These are phyloP conservation scores for Centaurea solstitialis DNA, from an alignment of 129 eudicot species.

Conservation along the genomic window DNA sequence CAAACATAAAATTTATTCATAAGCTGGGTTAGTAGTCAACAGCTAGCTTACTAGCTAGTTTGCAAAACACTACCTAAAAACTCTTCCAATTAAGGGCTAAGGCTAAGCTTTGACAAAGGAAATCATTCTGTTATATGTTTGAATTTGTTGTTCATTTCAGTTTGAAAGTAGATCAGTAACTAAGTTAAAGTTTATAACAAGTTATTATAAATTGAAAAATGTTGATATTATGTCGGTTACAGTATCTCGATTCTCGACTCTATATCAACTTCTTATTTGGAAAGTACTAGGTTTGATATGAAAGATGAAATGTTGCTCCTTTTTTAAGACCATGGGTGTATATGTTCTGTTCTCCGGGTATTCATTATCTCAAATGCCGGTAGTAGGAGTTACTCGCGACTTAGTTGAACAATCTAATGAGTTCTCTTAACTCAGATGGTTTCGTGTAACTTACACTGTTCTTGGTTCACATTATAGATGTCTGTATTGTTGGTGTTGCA, in stretches of 20 bases:
- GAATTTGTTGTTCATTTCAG: background rate
- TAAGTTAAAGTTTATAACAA: background rate
- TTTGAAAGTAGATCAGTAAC: conserved; percentile 2
- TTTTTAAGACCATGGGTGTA: conserved; percentile 5
- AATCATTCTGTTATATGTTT: background rate
- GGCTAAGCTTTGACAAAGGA: background rate
- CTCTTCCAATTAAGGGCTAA: background rate
- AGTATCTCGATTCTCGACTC: background rate
- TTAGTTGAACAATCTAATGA: background rate
- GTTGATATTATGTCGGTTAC: background rate
- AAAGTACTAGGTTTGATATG: background rate
- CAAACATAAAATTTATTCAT: no score
- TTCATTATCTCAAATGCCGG: background rate
- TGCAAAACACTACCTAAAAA: no score
- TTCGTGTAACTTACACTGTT: background rate
- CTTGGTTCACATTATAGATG: conserved; percentile 51
- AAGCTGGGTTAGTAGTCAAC: no score
- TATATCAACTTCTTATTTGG: background rate
- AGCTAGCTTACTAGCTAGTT: no score
- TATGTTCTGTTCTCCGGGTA: background rate
- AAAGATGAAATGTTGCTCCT: conserved; percentile 4
- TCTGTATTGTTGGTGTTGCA: conserved; percentile 92
- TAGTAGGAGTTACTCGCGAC: background rate
- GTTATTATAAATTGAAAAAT: background rate
- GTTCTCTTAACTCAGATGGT: background rate